Percentiles rank a stretch among this genome's conserved stretches.
These are phyloP conservation scores for Aphanomyces astaci DNA, from an alignment of 352 stramenopile genomes.

Conservation along the genomic window DNA sequence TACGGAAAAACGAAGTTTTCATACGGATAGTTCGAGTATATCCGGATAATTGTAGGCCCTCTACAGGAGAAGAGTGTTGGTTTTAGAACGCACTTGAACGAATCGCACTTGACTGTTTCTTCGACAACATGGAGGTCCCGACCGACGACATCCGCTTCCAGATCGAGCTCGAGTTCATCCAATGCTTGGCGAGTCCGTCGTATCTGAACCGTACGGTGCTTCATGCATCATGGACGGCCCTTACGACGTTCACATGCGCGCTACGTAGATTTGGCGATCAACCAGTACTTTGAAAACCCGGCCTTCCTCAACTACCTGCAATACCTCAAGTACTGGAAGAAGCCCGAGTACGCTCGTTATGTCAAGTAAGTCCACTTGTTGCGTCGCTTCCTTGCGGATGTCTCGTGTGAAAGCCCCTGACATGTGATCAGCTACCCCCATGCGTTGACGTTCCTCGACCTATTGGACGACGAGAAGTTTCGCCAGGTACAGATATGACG, in stretches of 20 bases:
- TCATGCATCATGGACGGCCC: not conserved
- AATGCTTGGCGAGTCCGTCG: conserved; percentile 80
- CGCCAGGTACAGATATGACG: no score
- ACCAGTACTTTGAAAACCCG: conserved; percentile 86
- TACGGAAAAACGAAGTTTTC: conserved; percentile 1
- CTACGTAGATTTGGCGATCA: conserved; percentile 74
- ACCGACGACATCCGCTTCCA: conserved; percentile 88
- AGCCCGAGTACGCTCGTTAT: conserved; percentile 88
- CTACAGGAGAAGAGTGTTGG: no score
- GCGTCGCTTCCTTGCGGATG: no score
- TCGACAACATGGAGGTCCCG: conserved; percentile 42
- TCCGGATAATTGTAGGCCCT: not conserved
- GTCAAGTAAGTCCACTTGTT: conserved; percentile 52
- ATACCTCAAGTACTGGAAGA: conserved; percentile 91
- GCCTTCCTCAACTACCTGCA: conserved; percentile 86
- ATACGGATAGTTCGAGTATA: conserved; percentile 2
- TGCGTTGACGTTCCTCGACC: conserved; percentile 80
- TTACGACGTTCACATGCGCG: not conserved
- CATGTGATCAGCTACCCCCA: conserved; percentile 58
- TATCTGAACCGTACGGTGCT: conserved; percentile 79
- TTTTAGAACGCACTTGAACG: no score
- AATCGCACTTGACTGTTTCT: no score
- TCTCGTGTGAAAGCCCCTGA: no score
- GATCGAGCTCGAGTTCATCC: conserved; percentile 90
- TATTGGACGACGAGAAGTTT: conserved; percentile 82